These are phyloP conservation scores for Penicillium decumbens DNA, from an alignment of 2,329 filamentous ascomycete species.

Conservation along the genomic window DNA sequence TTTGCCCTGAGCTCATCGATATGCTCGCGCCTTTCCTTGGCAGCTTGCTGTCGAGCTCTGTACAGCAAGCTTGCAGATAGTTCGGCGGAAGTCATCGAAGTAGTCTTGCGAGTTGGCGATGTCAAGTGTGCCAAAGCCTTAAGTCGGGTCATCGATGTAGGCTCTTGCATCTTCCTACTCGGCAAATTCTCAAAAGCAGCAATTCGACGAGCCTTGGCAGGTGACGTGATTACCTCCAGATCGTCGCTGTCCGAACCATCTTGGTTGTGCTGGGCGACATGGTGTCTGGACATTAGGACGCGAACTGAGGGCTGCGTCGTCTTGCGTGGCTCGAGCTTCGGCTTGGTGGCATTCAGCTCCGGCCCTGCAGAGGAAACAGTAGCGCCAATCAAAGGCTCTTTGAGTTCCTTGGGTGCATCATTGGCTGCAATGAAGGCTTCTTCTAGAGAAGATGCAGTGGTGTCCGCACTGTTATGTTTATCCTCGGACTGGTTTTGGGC, in stretches of 20 bases:
- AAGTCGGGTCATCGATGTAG: slow-evolving; percentile 59
- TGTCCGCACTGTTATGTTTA: slow-evolving; percentile 21
- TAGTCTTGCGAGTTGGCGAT: slow-evolving; percentile 50
- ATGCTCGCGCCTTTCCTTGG: slow-evolving; percentile 68
- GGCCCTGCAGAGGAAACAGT: slow-evolving; percentile 7
- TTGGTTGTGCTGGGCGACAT: slow-evolving; percentile 33
- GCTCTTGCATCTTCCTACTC: slow-evolving; percentile 57
- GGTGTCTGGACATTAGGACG: slow-evolving; percentile 39
- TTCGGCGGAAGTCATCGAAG: slow-evolving; percentile 63
- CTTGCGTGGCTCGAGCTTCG: slow-evolving; percentile 25
- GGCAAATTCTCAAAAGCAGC: slow-evolving; percentile 68
- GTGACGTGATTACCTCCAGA: slow-evolving; percentile 58
- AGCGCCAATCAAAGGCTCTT: slow-evolving; percentile 5
- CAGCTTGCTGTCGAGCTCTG: slow-evolving; percentile 74
- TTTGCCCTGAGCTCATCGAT: slow-evolving; percentile 72
- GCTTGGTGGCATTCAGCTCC: slow-evolving; percentile 19
- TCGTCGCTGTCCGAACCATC: slow-evolving; percentile 50
- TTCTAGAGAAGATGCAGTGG: slow-evolving; percentile 39
- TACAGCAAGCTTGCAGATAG: slow-evolving; percentile 64
- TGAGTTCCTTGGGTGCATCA: slow-evolving; percentile 11
- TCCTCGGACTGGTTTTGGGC: background rate
- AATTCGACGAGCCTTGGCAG: slow-evolving; percentile 40
- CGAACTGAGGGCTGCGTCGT: slow-evolving; percentile 34
- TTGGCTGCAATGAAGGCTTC: slow-evolving; percentile 31
- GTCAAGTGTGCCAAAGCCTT: slow-evolving; percentile 69